A percentile compares a stretch with the other conserved stretches of the same genome.
These are phyloP conservation scores for Rhododendron vialii DNA, from an alignment of 148 eudicot species.

Conservation along the genomic window DNA sequence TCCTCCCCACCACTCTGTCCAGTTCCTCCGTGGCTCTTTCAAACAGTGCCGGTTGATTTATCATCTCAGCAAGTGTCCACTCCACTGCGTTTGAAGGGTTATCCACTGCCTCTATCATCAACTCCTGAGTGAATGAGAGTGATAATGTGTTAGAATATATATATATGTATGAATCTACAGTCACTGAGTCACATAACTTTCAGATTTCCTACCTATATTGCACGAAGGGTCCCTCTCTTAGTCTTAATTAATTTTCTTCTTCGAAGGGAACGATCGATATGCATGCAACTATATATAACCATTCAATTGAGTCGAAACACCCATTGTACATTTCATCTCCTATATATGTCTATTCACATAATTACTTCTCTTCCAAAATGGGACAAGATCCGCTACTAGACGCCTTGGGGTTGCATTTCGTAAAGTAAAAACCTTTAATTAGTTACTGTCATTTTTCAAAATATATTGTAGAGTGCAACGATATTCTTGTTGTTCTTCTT, in stretches of 20 bases:
- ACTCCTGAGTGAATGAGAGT: background rate
- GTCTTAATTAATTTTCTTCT: no score
- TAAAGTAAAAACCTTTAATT: no score
- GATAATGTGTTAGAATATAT: background rate
- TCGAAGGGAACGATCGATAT: background rate
- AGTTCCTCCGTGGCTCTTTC: conserved; percentile 16
- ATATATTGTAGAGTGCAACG: no score
- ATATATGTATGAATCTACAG: no score
- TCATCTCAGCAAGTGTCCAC: conserved; percentile 30
- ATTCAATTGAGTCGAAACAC: no score
- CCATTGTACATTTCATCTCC: background rate
- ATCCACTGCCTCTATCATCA: conserved; percentile 12
- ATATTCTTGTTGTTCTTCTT: no score
- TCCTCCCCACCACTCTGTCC: conserved; percentile 22
- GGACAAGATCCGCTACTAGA: no score
- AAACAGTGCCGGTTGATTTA: conserved; percentile 14
- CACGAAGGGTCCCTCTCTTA: background rate
- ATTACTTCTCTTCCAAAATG: background rate
- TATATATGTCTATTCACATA: background rate
- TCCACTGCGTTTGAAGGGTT: conserved; percentile 26
- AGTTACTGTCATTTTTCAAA: no score
- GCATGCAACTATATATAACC: background rate
- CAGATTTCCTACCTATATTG: background rate
- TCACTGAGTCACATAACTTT: no score
- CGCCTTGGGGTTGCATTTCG: no score